Conservation (phyloP, 2,329 filamentous ascomycete species). For the Hymenoscyphus occultus region DNA sequence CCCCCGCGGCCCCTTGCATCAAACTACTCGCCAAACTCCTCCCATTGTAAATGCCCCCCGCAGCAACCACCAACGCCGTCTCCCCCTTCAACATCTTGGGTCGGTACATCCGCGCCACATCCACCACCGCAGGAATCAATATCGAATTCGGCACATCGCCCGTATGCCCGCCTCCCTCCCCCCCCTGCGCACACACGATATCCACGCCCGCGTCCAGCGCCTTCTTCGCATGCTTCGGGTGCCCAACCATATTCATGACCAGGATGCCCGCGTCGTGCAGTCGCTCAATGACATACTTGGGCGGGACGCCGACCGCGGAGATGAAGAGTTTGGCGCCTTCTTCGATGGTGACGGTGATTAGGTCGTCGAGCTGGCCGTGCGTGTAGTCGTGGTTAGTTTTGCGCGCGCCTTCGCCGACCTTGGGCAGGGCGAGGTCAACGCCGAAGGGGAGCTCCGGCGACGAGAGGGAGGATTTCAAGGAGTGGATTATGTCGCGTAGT, state of each 20-base stretch:
- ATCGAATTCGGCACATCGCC: constrained; percentile 84
- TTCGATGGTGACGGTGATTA: constrained; percentile 82
- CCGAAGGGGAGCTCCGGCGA: constrained; percentile 76
- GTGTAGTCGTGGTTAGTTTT: constrained; percentile 98
- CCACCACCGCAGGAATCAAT: constrained; percentile 81
- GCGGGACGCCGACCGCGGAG: constrained; percentile 83
- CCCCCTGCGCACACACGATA: constrained; percentile 87
- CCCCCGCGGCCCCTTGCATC: constrained; percentile 83
- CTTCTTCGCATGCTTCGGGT: constrained; percentile 87
- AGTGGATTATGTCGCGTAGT: constrained; percentile 75
- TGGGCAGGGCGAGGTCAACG: constrained; percentile 85
- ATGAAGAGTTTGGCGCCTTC: constrained; percentile 86
- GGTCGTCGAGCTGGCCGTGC: constrained; percentile 78
- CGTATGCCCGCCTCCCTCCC: constrained; percentile 91
- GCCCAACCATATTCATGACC: constrained; percentile 97
- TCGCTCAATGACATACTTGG: constrained; percentile 65
- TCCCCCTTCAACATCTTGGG: constrained; percentile 67
- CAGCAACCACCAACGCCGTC: constrained; percentile 78
- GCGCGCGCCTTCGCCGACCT: constrained; percentile 78
- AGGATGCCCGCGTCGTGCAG: constrained; percentile 78
- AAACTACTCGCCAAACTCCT: constrained; percentile 75
- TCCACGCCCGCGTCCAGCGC: constrained; percentile 84
- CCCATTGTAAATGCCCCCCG: constrained; percentile 83
- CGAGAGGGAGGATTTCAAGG: constrained; percentile 73
- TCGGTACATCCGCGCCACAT: constrained; percentile 61